phyloP scores from a whole-genome alignment of 768 basidiomycete species.

The Collybiopsis luxurians region DNA sequence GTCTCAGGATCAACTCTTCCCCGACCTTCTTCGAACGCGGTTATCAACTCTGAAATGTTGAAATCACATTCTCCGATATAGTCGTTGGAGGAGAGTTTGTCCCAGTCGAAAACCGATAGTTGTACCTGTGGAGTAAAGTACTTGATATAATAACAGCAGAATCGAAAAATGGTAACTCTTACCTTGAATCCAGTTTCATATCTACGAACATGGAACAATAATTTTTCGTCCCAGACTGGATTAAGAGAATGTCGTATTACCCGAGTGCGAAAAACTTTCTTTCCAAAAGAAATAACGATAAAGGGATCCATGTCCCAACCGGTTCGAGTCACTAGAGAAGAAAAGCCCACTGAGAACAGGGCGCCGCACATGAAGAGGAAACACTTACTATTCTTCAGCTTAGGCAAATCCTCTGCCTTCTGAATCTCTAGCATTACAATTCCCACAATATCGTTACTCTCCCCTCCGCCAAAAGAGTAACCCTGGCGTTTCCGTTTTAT shows the following conservation, averaged over 20 bases:
- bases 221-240: constrained; percentile 92
- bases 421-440: constrained; percentile 95
- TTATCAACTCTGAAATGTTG: constrained; percentile 66
- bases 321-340: constrained; percentile 65
- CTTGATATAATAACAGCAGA: neutral
- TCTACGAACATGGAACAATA: constrained; percentile 90
- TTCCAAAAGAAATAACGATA: constrained; percentile 92
- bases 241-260: constrained; percentile 80
- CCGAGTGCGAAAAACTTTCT: constrained; percentile 94
- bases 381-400: constrained; percentile 78
- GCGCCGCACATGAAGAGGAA: neutral
- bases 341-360: neutral
- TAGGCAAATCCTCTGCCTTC: constrained; percentile 80
- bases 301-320: constrained; percentile 99
- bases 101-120: constrained; percentile 92
- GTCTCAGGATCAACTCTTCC: constrained; percentile 61
- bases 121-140: constrained; percentile 36
- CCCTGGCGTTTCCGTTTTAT: constrained; percentile 20
- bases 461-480: constrained; percentile 47
- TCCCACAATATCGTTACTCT: constrained; percentile 78
- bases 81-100: constrained; percentile 89
- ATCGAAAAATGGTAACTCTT: neutral
- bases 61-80: constrained; percentile 79
- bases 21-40: constrained; percentile 41
- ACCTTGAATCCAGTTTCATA: constrained; percentile 76